Conservation (phyloP, 768 basidiomycete species). For the Xerocomellus intermedius region DNA sequence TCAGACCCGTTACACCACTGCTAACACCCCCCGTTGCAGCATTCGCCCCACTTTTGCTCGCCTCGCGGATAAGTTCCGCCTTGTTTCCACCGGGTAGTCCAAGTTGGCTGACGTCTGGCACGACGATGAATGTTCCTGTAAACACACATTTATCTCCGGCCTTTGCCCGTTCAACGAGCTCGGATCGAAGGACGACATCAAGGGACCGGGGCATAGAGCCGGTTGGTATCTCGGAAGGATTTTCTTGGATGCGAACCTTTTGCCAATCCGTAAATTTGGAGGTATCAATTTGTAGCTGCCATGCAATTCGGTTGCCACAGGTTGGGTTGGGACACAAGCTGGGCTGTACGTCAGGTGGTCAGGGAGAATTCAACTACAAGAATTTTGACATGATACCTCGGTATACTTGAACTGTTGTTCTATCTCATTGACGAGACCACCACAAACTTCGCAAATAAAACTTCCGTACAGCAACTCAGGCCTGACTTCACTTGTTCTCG, state of each 20-base stretch:
- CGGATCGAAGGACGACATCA: slow-evolving; percentile 92
- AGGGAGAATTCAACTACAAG: slow-evolving; percentile 3
- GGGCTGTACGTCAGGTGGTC: slow-evolving; percentile 51
- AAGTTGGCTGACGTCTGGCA: slow-evolving; percentile 96
- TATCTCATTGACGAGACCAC: slow-evolving; percentile 83
- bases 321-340: slow-evolving; percentile 91
- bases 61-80: slow-evolving; percentile 87
- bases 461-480: slow-evolving; percentile 93
- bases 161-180: slow-evolving; percentile 97
- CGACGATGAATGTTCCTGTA: slow-evolving; percentile 96
- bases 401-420: slow-evolving; percentile 99
- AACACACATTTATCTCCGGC: slow-evolving; percentile 99
- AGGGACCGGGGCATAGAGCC: slow-evolving; percentile 97
- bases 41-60: slow-evolving; percentile 60
- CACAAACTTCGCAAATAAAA: slow-evolving; percentile 89
- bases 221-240: slow-evolving; percentile 97
- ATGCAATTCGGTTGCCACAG: slow-evolving; percentile 85
- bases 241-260: slow-evolving; percentile 98
- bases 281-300: slow-evolving; percentile 94
- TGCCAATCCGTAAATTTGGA: slow-evolving; percentile 99
- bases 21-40: slow-evolving; percentile 62
- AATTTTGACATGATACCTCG: slow-evolving; percentile 53
- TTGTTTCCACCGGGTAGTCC: slow-evolving; percentile 93
- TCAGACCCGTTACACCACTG: slow-evolving; percentile 89
- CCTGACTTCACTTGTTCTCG: slow-evolving; percentile 94